Base-by-base conservation (phyloP, 805 yeast genomes). In the Zygosaccharomyces gambellarensis region DNA sequence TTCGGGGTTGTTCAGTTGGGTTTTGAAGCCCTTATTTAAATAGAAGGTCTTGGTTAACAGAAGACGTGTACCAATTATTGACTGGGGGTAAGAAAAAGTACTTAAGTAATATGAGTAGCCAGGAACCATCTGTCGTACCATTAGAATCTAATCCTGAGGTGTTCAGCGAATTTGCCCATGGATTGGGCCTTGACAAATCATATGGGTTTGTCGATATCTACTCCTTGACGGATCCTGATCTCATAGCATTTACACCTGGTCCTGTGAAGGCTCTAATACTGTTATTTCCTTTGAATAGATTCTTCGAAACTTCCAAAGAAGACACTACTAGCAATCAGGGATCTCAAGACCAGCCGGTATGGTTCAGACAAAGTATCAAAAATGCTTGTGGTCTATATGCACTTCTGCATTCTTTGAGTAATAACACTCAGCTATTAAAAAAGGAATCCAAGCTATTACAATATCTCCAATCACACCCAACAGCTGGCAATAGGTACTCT, bases 351-450 rank as follows among this genome's bases (percentile, higher is more conserved):
- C 22, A 63, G 54, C 53, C 69, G 59, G 5, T 76, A n/a, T 94
- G 98, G 97, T 80, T 83, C 58, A 81, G 80, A 56, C 99, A 92
- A 61, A 82, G 90, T 0, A 80, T 94, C 14, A 80, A 79, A 53
- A 92, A 92, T 64, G 95, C 95, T 0, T 92, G 99, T 71, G 99
- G 99, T 4, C 76, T 95, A 29, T 88, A 86, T 67, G 98, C 96
- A 0, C 65, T 94, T 41, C 70, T 92, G 21, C 97, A 92, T 59
- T 73, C 82, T 0, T 57, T 78, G 7, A 65, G 76, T 5, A 74
- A 74, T 38, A 65, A 66, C 45, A 56, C 61, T 5, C 48, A 61
- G 3, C 47, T 72, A 12, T 45, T 65, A 25, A 46, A 48, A 3
- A 31, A 51, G 6, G 61, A 54, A 28, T 61, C 67, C 2, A 48